phyloP scores from a whole-genome alignment of 2,329 filamentous ascomycete genomes.

The Purpureocillium lavendulum region DNA sequence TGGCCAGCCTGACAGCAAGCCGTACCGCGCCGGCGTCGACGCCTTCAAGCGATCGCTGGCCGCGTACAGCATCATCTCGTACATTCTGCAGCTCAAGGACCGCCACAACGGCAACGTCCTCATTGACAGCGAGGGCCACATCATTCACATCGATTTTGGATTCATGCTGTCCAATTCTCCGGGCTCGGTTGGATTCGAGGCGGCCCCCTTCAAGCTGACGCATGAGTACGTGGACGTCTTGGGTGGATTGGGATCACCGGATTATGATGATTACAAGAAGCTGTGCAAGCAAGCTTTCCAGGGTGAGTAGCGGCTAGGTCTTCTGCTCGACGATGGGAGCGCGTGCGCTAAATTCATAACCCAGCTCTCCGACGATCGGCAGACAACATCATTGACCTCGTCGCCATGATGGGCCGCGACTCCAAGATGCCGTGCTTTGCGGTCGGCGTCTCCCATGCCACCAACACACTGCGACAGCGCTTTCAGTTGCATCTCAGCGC shows the following conservation, averaged over 20 bases:
- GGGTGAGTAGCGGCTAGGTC: constrained; percentile 41
- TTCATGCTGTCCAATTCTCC: constrained; percentile 87
- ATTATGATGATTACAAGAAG: constrained; percentile 68
- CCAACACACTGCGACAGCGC: constrained; percentile 59
- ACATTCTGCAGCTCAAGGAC: constrained; percentile 77
- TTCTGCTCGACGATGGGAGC: background rate
- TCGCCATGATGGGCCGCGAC: constrained; percentile 76
- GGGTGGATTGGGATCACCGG: constrained; percentile 60
- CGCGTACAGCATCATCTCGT: constrained; percentile 78
- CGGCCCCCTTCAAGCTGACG: constrained; percentile 78
- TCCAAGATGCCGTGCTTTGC: constrained; percentile 81
- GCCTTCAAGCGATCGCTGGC: constrained; percentile 77
- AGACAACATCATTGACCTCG: constrained; percentile 72
- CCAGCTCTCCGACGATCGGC: constrained; percentile 66
- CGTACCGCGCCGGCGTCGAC: constrained; percentile 63
- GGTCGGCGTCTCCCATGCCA: constrained; percentile 63
- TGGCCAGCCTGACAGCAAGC: constrained; percentile 58
- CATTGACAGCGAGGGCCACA: constrained; percentile 78
- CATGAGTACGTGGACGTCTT: constrained; percentile 81
- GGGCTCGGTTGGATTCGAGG: constrained; percentile 77
- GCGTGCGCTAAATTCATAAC: background rate
- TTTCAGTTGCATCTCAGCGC: constrained; percentile 78
- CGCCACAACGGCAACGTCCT: constrained; percentile 81
- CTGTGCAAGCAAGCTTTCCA: constrained; percentile 80
- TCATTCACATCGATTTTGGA: constrained; percentile 83